These are phyloP conservation scores for Cladosporium sp. DNA, from an alignment of 2,329 filamentous ascomycete genomes.

Conservation along the genomic window DNA sequence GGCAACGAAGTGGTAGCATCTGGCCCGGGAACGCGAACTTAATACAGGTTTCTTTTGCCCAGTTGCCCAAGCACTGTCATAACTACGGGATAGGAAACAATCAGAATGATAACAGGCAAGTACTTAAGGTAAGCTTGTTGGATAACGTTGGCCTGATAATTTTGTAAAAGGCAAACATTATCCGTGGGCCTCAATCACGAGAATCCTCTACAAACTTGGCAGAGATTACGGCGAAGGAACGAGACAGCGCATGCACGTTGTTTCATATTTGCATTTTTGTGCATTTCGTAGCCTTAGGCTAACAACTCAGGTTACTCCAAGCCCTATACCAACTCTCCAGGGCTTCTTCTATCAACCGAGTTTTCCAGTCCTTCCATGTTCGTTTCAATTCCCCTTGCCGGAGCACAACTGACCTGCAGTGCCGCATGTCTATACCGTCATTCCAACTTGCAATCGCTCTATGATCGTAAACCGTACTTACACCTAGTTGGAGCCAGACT, in stretches of 20 bases:
- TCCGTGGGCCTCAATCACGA: no score
- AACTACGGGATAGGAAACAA: no score
- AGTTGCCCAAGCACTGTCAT: no score
- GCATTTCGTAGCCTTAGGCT: slow-evolving; percentile 4
- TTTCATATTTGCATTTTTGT: slow-evolving; percentile 6
- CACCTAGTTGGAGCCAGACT: slow-evolving; percentile 12
- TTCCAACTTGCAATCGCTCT: not conserved
- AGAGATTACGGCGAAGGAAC: not conserved
- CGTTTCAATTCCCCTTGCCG: not conserved
- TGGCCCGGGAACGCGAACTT: no score
- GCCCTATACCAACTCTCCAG: not conserved
- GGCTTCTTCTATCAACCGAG: not conserved
- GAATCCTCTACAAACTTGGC: no score
- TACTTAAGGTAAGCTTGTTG: no score
- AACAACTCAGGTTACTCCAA: not conserved
- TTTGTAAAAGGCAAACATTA: no score
- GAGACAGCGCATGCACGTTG: not conserved
- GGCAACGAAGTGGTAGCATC: no score
- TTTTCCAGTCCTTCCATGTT: not conserved
- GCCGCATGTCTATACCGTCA: not conserved
- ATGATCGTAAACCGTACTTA: not conserved
- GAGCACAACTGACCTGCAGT: not conserved
- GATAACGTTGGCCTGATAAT: no score
- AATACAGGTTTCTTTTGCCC: no score
- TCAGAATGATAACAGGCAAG: no score